phyloP scores from a whole-genome alignment of 495 filamentous ascomycete species.

The Neurospora sp. region DNA sequence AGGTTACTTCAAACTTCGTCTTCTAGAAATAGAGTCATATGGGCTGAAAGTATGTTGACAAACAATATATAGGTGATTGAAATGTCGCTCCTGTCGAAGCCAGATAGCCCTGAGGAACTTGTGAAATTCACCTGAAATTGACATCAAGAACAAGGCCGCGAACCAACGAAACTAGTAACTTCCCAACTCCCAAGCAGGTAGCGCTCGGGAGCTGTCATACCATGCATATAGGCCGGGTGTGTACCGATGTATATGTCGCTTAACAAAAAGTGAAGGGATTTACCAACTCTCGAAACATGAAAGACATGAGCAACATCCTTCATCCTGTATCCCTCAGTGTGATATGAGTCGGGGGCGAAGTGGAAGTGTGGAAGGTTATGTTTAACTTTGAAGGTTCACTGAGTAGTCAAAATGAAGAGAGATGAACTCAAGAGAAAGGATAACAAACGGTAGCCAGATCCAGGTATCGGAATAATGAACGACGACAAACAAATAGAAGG shows the following conservation, averaged over 20 bases:
- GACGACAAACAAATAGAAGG: neutral
- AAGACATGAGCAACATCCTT: neutral
- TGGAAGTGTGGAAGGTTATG: too few relatives aligned
- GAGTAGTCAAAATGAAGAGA: too few relatives aligned
- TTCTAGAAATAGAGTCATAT: too few relatives aligned
- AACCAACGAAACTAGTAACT: neutral
- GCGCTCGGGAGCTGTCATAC: neutral
- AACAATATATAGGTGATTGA: too few relatives aligned
- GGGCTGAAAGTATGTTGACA: too few relatives aligned
- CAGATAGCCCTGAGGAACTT: neutral
- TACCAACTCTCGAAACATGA: neutral
- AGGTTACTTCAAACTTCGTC: neutral
- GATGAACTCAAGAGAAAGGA: neutral
- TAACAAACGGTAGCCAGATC: neutral
- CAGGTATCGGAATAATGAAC: neutral
- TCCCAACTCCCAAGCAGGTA: neutral
- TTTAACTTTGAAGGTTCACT: too few relatives aligned
- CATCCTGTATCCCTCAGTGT: too few relatives aligned
- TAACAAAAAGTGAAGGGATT: neutral
- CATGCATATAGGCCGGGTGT: too few relatives aligned
- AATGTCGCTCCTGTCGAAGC: too few relatives aligned
- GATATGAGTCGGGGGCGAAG: too few relatives aligned
- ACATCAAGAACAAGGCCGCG: neutral
- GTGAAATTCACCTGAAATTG: neutral
- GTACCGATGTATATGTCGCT: too few relatives aligned